These are phyloP conservation scores for Gossypium laxum DNA, from an alignment of 441 rosid species.

Conservation along the genomic window DNA sequence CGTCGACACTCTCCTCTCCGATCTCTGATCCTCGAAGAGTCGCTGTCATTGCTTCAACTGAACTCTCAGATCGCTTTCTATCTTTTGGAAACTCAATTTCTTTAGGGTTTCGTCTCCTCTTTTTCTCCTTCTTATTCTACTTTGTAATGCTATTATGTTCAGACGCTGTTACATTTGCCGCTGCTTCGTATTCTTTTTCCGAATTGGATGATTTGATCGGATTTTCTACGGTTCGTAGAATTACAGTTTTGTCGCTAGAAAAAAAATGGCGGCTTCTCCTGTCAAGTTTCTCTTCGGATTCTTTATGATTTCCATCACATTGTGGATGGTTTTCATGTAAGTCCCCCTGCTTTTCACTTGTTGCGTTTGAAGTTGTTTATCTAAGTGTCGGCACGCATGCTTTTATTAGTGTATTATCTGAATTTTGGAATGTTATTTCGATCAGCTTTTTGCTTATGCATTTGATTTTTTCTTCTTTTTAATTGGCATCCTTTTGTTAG, in stretches of 20 bases:
- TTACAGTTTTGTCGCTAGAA: slow-evolving; percentile 9
- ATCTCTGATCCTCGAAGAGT: slow-evolving; percentile 25
- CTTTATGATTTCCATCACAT: slow-evolving; percentile 57
- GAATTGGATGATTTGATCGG: slow-evolving; percentile 21
- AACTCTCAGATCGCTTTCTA: slow-evolving; percentile 16
- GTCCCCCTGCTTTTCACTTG: slow-evolving; percentile 21
- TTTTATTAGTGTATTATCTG: background rate
- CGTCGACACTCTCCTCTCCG: slow-evolving; percentile 18
- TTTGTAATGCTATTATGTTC: slow-evolving; percentile 30
- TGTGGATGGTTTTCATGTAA: slow-evolving; percentile 90
- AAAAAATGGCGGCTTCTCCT: slow-evolving; percentile 72
- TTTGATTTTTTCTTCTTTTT: background rate
- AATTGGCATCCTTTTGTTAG: background rate
- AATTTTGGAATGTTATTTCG: background rate
- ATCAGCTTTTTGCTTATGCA: background rate
- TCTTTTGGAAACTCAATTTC: slow-evolving; percentile 12
- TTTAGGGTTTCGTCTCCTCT: slow-evolving; percentile 27
- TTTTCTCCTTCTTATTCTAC: background rate
- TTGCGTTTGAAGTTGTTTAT: background rate
- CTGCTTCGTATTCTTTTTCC: slow-evolving; percentile 14
- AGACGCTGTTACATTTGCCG: slow-evolving; percentile 19
- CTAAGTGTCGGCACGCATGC: background rate
- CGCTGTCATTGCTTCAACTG: slow-evolving; percentile 16
- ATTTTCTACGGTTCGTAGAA: slow-evolving; percentile 13
- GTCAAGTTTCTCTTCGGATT: slow-evolving; percentile 85